A percentile compares a stretch with the other conserved stretches of the same genome.
Conservation (phyloP, 2,329 filamentous ascomycete genomes). For the Cryphonectria parasitica region DNA sequence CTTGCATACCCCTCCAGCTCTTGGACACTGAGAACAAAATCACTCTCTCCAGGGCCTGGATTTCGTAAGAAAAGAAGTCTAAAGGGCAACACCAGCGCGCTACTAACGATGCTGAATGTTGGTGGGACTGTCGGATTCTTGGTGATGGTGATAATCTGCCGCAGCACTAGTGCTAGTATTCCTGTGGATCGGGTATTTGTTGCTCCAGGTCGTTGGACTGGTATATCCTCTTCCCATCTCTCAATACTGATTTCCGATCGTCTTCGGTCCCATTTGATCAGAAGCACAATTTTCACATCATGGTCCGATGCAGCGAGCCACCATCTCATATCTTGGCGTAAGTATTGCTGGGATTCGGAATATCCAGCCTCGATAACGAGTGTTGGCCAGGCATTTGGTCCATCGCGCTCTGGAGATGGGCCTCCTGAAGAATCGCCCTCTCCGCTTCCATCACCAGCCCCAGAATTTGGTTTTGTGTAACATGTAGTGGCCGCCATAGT, state of each 20-base stretch:
- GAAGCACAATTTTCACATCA: constrained; percentile 31
- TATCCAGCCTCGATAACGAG: constrained; percentile 28
- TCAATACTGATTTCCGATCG: constrained; percentile 23
- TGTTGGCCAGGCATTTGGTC: constrained; percentile 29
- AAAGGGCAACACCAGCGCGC: not conserved
- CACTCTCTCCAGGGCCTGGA: no score
- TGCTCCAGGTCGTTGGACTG: not conserved
- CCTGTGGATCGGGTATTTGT: not conserved
- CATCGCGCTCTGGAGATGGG: not conserved
- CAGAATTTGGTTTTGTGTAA: no score
- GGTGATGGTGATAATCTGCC: not conserved
- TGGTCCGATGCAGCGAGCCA: constrained; percentile 30
- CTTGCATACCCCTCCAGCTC: no score
- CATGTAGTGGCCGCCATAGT: no score
- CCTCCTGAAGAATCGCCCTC: no score
- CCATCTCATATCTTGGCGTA: constrained; percentile 28
- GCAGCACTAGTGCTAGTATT: not conserved
- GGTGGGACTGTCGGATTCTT: not conserved
- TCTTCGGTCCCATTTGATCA: constrained; percentile 20
- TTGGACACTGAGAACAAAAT: no score
- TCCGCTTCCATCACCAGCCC: no score
- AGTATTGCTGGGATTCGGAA: constrained; percentile 21
- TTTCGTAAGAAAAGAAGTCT: no score
- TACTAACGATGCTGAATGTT: not conserved
- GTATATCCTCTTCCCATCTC: constrained; percentile 28